Evolutionary conservation across 495 filamentous ascomycete genomes (phyloP), one percentile per base, ranked within the genome.

Genomic region (Tetracladium marchalianum): DNA sequence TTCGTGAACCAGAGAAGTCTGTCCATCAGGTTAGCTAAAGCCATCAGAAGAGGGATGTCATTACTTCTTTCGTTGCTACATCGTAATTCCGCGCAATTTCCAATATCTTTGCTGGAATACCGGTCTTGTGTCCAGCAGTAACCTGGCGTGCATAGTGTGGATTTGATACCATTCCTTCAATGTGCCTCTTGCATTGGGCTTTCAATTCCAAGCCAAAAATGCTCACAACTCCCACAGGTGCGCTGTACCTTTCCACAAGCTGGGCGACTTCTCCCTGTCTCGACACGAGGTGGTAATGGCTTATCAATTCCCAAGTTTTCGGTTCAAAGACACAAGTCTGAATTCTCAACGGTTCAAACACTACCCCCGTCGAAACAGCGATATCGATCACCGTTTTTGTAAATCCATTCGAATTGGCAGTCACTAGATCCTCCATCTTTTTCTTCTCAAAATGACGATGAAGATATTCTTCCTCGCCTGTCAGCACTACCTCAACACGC

Each of bases 401-500:
- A 49, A 72, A 76, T 22, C 49, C 50, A 11, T 55, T 52, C 1
- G 69, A 63, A 48, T 73, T 62, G 19, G 67, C 64, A 16, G 51
- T 53, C 36, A 74, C 54, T 51, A 73, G 70, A 35, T 54, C 50
- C 9, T 55, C 41, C 38, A 73, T 67, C 49, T 67, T 61, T 17
- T 68, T 62, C 36, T 62, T 66, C 16, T 59, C 57, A 47, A 73
- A 66, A 52, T 73, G 70, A 1, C 46, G 43, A 12, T 69, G 55
- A 43, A 74, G 67, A 49, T 69, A 75, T n/a, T 64, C 63, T 76
- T 65, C 18, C 57, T 54, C 35, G 66, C 69, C 57, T 70, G 67
- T 67, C 68, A 70, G 53, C 67, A 67, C 31, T 67, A 55, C 24
- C 63, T 65, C 41, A 67, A 59, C 6, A 69, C 67, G 0, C 15